Evolutionary conservation across 495 filamentous ascomycete genomes (phyloP).

Genomic region (Cercophora scortea): DNA sequence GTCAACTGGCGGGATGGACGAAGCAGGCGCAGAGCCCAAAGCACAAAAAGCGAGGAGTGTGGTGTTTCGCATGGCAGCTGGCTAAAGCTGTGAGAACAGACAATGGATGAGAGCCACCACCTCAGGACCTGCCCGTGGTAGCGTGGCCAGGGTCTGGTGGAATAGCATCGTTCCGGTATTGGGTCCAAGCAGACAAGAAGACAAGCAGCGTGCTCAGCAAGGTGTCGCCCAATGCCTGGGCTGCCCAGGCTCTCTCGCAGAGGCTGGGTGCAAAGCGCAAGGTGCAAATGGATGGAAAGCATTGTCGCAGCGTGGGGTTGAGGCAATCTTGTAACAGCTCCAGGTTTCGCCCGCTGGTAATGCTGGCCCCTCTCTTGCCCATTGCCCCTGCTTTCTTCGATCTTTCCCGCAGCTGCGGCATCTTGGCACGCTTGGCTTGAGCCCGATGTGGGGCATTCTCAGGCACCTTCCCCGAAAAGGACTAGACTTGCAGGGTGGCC

Average conservation of each 20-base stretch:
- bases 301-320: conserved; percentile 21
- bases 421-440: conserved; percentile 6
- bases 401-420: conserved; percentile 5
- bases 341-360: conserved; percentile 16
- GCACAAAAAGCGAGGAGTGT: neutral
- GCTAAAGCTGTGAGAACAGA: neutral
- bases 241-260: no score
- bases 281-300: conserved; percentile 5
- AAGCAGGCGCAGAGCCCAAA: no score
- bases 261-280: neutral
- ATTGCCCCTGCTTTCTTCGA: neutral
- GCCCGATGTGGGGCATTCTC: conserved; percentile 1
- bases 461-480: conserved; percentile 5
- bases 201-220: neutral
- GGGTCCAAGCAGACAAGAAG: conserved; percentile 4
- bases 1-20: neutral
- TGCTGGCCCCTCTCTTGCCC: conserved; percentile 1
- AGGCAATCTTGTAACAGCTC: conserved; percentile 20
- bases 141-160: conserved; percentile 8
- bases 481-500: neutral
- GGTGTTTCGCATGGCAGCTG: neutral
- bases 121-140: neutral
- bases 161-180: conserved; percentile 17
- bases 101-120: neutral
- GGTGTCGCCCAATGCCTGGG: no score